Evolutionary conservation across 805 yeast species (phyloP).

Genomic region (Candida lessepsii): DNA sequence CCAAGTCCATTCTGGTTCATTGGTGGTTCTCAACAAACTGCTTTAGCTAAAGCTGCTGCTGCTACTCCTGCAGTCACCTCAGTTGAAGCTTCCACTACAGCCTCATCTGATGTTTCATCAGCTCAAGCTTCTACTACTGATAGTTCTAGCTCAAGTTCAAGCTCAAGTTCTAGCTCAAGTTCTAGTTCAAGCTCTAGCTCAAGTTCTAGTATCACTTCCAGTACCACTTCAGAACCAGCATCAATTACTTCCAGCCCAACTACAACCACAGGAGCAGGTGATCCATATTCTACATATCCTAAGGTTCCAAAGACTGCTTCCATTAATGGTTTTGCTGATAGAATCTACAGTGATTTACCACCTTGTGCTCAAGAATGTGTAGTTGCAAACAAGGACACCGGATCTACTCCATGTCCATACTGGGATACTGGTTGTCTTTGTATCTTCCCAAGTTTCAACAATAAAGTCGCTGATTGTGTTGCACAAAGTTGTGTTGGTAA

Average conservation of each 20-base stretch:
- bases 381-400: constrained; percentile 27
- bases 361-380: constrained; percentile 44
- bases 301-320: constrained; percentile 45
- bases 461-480: constrained; percentile 36
- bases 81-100: background rate
- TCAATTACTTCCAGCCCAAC: constrained; percentile 8
- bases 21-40: constrained; percentile 27
- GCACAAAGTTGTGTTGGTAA: constrained; percentile 34
- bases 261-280: constrained; percentile 9
- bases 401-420: constrained; percentile 42
- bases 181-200: background rate
- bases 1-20: constrained; percentile 39
- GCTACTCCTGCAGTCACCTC: background rate
- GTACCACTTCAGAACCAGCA: constrained; percentile 3
- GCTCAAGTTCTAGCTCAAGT: background rate
- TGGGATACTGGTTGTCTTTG: constrained; percentile 50
- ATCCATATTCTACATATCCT: constrained; percentile 43
- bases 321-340: constrained; percentile 50
- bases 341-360: constrained; percentile 37
- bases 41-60: constrained; percentile 27
- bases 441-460: constrained; percentile 34
- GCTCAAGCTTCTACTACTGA: background rate
- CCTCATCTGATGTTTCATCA: background rate
- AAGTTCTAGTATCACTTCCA: background rate
- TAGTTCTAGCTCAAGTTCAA: constrained; percentile 1